Percentiles rank a stretch among this genome's conserved stretches.
Evolutionary conservation across 805 yeast species (phyloP).

Genomic region (Priceomyces melissophilus): DNA sequence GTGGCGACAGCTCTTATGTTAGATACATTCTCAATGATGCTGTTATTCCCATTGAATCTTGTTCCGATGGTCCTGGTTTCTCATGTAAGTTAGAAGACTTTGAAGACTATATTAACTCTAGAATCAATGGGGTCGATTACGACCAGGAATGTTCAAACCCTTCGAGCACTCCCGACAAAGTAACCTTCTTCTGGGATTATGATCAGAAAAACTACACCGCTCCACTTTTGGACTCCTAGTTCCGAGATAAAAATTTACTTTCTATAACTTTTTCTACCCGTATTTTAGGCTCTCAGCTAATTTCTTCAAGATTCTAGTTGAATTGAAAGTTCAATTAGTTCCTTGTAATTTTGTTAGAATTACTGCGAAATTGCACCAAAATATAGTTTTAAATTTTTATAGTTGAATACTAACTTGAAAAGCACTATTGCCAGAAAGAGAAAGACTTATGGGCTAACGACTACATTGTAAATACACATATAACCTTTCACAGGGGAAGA

Average conservation of each 20-base stretch:
- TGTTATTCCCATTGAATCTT: conserved; percentile 32
- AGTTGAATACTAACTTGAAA: neutral
- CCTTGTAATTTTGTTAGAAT: no score
- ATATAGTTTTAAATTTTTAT: no score
- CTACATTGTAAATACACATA: no score
- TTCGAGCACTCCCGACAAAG: conserved; percentile 7
- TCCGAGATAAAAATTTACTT: no score
- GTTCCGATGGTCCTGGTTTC: conserved; percentile 41
- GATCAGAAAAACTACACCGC: conserved; percentile 8
- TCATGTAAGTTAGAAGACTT: conserved; percentile 37
- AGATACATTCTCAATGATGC: conserved; percentile 40
- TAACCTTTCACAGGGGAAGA: no score
- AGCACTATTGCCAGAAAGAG: no score
- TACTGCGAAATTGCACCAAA: no score
- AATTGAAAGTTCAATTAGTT: no score
- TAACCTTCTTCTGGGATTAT: conserved; percentile 44
- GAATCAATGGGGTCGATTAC: conserved; percentile 25
- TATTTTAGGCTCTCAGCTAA: neutral
- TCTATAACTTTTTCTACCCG: neutral
- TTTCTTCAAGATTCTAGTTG: no score
- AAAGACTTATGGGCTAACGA: no score
- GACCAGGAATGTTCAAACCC: conserved; percentile 23
- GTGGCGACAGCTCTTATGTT: conserved; percentile 29
- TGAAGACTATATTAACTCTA: conserved; percentile 24
- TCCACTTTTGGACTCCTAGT: conserved; percentile 6